A percentile compares a stretch with the other conserved stretches of the same genome.
Conservation (phyloP, 345 rosid genomes). For the Dipteronia dyeriana region DNA sequence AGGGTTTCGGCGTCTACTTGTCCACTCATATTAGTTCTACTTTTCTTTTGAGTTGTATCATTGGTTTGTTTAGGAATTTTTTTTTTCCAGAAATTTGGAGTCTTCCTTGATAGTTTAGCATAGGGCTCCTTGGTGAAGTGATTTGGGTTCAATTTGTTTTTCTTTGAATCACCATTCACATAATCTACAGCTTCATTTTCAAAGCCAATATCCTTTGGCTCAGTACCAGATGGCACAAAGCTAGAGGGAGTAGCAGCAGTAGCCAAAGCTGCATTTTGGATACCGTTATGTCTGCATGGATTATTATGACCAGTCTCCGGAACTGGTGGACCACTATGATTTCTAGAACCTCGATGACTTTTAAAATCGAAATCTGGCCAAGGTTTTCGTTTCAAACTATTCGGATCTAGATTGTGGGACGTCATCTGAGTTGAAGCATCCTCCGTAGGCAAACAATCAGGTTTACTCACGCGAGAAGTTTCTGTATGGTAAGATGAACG, state of each 20-base stretch:
- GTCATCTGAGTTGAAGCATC: slow-evolving; percentile 43
- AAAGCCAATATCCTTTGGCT: slow-evolving; percentile 10
- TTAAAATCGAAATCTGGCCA: slow-evolving; percentile 14
- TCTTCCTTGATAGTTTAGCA: background rate
- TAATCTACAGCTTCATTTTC: slow-evolving; percentile 14
- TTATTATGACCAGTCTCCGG: background rate
- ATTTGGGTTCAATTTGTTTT: background rate
- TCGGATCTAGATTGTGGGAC: background rate
- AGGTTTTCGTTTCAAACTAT: slow-evolving; percentile 12
- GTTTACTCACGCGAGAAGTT: slow-evolving; percentile 8
- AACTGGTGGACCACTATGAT: background rate
- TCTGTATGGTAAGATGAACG: slow-evolving; percentile 20
- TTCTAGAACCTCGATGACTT: slow-evolving; percentile 19
- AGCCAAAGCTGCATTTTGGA: background rate
- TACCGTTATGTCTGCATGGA: background rate
- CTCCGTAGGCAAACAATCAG: slow-evolving; percentile 29
- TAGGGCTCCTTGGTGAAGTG: background rate
- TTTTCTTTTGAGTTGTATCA: background rate
- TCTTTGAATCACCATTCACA: slow-evolving; percentile 17
- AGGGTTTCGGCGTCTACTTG: slow-evolving; percentile 20
- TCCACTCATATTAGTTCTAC: background rate
- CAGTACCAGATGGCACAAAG: background rate
- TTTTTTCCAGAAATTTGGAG: background rate
- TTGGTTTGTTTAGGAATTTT: background rate
- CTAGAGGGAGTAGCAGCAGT: background rate